A percentile compares a stretch with the other conserved stretches of the same genome.
Conservation (phyloP, 164 flowering plant species). For the Sextonia rubra region DNA sequence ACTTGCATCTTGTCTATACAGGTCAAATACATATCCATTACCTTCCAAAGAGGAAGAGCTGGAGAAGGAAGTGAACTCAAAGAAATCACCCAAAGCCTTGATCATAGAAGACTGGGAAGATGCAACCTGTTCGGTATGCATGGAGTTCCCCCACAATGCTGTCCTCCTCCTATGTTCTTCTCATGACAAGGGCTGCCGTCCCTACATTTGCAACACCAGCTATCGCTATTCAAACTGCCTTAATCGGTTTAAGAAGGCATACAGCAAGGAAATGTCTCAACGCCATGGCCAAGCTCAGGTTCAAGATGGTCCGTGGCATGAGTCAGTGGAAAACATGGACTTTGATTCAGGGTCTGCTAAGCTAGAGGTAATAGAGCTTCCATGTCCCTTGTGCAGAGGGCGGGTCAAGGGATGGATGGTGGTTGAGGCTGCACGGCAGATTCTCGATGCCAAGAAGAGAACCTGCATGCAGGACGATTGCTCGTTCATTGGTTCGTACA, state of each 20-base stretch:
- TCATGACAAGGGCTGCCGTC: constrained; percentile 67
- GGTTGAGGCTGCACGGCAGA: constrained; percentile 39
- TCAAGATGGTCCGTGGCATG: neutral
- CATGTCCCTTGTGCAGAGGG: constrained; percentile 48
- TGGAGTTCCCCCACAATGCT: constrained; percentile 72
- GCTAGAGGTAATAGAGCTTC: constrained; percentile 27
- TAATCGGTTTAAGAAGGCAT: constrained; percentile 45
- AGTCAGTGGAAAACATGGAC: constrained; percentile 4
- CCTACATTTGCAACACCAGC: constrained; percentile 73
- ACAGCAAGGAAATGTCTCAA: constrained; percentile 21
- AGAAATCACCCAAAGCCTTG: constrained; percentile 20
- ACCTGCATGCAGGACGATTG: constrained; percentile 40
- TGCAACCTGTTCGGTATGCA: constrained; percentile 62
- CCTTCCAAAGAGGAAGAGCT: constrained; percentile 16
- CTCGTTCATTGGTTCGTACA: constrained; percentile 32
- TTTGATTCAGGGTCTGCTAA: constrained; percentile 8
- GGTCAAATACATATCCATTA: constrained; percentile 46
- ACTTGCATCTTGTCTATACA: constrained; percentile 45
- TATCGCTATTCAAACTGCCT: constrained; percentile 60
- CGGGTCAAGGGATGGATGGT: constrained; percentile 48
- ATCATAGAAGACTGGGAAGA: constrained; percentile 60
- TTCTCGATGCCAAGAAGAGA: constrained; percentile 34
- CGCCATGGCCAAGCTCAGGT: constrained; percentile 4
- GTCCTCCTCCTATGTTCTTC: constrained; percentile 76
- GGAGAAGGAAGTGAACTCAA: constrained; percentile 17